Evolutionary conservation across 2,329 filamentous ascomycete species (phyloP), one percentile per base, ranked within the genome.

Genomic region (Clonostachys rhizophaga): DNA sequence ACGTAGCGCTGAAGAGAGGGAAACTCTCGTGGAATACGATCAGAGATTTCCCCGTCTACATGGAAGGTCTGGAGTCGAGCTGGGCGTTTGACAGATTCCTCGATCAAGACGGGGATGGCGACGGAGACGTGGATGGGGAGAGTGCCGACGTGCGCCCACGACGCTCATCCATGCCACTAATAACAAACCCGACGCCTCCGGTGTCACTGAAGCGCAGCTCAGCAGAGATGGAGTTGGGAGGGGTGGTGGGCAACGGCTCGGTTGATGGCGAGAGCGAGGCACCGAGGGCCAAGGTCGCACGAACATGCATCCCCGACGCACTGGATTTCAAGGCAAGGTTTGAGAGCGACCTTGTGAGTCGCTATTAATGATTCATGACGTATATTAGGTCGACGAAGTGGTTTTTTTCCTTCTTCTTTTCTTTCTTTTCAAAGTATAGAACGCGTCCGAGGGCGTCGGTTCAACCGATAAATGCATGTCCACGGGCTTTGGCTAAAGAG

Each of bases 21-120:
- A 74, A 71, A 7, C 64, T 83, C n/a, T 78, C 76, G 3, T 83
- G 79, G 79, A 68, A 74, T 49, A 71, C 69, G 34, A 62, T 83
- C 33, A 68, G 68, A 46, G 64, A 69, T 34, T 68, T 74, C 5
- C 71, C 73, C 1, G 64, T 74, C 3, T 76, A 71, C 50, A 62
- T 77, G 7, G 67, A 75, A 12, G 77, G 77, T 3, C 66, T 83
- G 1, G 79, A 83, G 52, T 68, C 68, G 5, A 71, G 74, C 52
- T 83, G 79, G 79, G 67, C 61, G 1, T 70, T 72, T 47, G 78
- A 83, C 48, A 54, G 62, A 6, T 60, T 72, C 39, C 67, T 83
- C 8, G 79, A 83, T 55, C 62, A 30, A 30, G 24, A 30, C 9
- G 24, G 24, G 24, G 24, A 30, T 2, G 4, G 24, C 9, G 24